Conservation (phyloP, 805 yeast genomes). For the Metschnikowia koreensis region DNA sequence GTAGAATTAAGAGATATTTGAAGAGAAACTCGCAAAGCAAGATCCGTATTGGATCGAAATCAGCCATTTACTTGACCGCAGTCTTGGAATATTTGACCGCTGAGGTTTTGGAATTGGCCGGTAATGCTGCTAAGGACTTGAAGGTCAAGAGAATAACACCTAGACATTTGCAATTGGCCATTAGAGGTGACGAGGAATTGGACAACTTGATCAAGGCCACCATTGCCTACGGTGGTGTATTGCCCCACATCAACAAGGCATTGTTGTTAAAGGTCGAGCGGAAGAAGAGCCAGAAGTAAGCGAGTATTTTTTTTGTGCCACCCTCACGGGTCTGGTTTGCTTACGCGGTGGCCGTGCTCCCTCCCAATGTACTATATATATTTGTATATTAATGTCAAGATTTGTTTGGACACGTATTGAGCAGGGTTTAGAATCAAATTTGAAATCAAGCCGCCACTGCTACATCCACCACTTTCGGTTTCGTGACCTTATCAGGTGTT, state of each 20-base stretch:
- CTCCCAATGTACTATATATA: conserved; percentile 17
- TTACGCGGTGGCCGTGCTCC: background rate
- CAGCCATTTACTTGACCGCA: conserved; percentile 59
- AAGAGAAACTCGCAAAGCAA: conserved; percentile 78
- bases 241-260: conserved; percentile 34
- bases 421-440: too few species aligned
- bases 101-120: conserved; percentile 33
- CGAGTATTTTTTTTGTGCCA: background rate
- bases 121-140: conserved; percentile 33
- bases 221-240: conserved; percentile 34
- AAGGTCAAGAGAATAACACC: conserved; percentile 35
- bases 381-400: conserved; percentile 18
- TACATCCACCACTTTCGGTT: too few species aligned
- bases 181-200: conserved; percentile 33
- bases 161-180: conserved; percentile 33
- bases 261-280: conserved; percentile 33
- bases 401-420: conserved; percentile 1
- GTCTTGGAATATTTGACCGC: conserved; percentile 33
- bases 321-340: conserved; percentile 2
- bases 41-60: conserved; percentile 74
- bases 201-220: conserved; percentile 35
- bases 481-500: background rate
- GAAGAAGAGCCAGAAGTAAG: conserved; percentile 24
- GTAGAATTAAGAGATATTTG: conserved; percentile 95
- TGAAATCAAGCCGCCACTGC: too few species aligned